Evolutionary conservation across 768 basidiomycete genomes (phyloP).

Genomic region (Hypsizygus marmoreus): DNA sequence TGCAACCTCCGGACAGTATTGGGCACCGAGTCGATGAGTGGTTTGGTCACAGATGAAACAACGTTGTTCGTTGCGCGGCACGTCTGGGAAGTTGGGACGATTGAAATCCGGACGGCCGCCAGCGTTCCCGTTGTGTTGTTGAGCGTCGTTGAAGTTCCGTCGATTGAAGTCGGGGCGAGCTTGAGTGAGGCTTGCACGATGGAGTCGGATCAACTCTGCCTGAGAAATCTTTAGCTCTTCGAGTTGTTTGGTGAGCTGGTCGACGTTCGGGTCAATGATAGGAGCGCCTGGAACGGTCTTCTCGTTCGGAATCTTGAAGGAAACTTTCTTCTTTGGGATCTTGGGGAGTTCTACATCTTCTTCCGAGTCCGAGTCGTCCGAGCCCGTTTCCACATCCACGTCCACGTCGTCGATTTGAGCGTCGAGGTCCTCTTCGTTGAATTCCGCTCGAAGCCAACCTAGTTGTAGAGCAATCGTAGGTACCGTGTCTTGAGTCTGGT

Average conservation of each 20-base stretch:
- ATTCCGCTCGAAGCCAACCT: background rate
- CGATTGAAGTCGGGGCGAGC: no score
- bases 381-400: background rate
- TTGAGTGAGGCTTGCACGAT: no score
- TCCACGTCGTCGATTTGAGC: background rate
- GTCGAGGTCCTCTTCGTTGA: background rate
- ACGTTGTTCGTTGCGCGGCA: background rate
- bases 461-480: background rate
- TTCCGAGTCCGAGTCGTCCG: background rate
- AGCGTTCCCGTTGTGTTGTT: background rate
- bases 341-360: no score
- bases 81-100: background rate
- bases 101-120: background rate
- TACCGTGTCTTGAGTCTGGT: background rate
- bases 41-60: constrained; percentile 14
- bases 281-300: no score
- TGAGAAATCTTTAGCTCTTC: no score
- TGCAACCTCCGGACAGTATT: constrained; percentile 12
- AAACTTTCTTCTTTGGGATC: no score
- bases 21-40: constrained; percentile 6
- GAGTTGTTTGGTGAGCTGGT: no score
- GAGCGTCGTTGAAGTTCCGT: background rate
- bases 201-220: no score
- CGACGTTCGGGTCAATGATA: no score
- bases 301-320: no score